A percentile compares a stretch with the other conserved stretches of the same genome.
phyloP scores from a whole-genome alignment of 2,329 filamentous ascomycete species.

The Colletotrichum sp. region DNA sequence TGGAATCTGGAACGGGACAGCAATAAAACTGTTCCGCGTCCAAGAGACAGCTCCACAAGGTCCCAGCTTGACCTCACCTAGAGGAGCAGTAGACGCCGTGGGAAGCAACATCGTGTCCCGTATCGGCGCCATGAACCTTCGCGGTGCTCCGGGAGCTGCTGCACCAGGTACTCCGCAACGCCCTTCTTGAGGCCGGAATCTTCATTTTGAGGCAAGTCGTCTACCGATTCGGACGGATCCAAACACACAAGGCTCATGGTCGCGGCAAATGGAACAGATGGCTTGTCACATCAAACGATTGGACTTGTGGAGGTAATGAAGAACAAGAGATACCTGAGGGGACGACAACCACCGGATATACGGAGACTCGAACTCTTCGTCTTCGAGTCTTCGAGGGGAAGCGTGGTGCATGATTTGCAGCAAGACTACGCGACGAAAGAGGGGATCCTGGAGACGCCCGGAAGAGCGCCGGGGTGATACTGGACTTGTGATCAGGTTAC shows the following conservation, averaged over 20 bases:
- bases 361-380: neutral
- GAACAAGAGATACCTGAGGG: neutral
- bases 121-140: constrained; percentile 81
- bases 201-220: neutral
- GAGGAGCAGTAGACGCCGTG: constrained; percentile 91
- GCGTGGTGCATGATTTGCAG: neutral
- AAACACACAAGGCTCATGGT: neutral
- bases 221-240: neutral
- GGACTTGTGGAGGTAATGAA: neutral
- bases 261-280: neutral
- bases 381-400: neutral
- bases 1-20: constrained; percentile 92
- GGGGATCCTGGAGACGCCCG: neutral
- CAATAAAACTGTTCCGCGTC: constrained; percentile 86
- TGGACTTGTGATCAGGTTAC: neutral
- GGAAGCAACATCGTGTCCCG: constrained; percentile 88
- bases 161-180: neutral
- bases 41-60: constrained; percentile 83
- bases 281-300: neutral
- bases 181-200: neutral
- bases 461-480: neutral
- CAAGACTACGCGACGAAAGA: neutral
- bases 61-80: constrained; percentile 81
- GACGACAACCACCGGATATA: neutral
- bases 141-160: constrained; percentile 44